Base-by-base conservation (phyloP, 2,329 filamentous ascomycete species). In the Nothophaeocryptopus gaeumannii region DNA sequence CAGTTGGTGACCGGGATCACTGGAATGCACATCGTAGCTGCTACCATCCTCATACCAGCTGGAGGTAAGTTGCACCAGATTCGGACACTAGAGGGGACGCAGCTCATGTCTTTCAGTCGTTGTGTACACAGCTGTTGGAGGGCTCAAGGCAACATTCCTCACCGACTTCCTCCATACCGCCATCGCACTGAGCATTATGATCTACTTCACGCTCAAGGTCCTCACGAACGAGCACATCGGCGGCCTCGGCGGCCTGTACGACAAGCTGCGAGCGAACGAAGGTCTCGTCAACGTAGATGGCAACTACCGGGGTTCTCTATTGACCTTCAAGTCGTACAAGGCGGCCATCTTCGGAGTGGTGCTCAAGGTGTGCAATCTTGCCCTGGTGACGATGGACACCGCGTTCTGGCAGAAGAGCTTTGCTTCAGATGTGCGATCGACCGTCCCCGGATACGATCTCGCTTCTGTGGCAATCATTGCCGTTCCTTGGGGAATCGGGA, bases 391-490 rank as follows among this genome's bases (percentile, higher is more conserved):
- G 3, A 77, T 78, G 74, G 72, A 78, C 52, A 78, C 74, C 2
- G 75, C 71, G 2, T 78, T 78, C 59, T 78, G 74, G 74, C 74
- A 77, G 47, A 78, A 78, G 62, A 73, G 71, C 0, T 78, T 78
- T 50, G 74, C 74, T 0, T 71, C 73, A 0, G 72, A 76, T 47
- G 72, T 76, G 1, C 64, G 69, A 8, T 69, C 75, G 1, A 75
- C 74, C 0, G 75, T 78, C 0, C 73, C 73, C 0, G 74, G 71
- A 0, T 77, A 77, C 49, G 72, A 72, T 26, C 67, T 77, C 5
- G 73, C 70, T 3, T 72, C 71, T 0, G 37, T 75, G 4, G 71
- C 71, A n/a, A 71, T 75, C 16, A 72, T 77, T 44, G 73, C 69
- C 4, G 70, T 77, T 2, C 74, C 74, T 0, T 77, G 73, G 73